These are phyloP conservation scores for Solanum raphanifolium DNA, from an alignment of 257 asterid genomes.

Conservation along the genomic window DNA sequence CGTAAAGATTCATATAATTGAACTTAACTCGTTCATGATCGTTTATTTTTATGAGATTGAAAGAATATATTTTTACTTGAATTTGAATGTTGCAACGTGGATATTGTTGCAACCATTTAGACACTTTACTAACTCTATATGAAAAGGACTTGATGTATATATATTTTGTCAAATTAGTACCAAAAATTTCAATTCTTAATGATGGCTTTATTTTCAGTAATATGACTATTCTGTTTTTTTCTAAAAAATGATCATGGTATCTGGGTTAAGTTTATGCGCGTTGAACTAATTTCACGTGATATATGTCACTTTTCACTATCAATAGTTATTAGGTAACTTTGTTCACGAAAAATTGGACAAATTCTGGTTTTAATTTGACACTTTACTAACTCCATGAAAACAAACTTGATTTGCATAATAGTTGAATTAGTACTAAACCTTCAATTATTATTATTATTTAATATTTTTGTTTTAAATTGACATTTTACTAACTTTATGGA, in stretches of 20 bases:
- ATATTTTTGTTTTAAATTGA: background rate
- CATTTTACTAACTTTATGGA: background rate
- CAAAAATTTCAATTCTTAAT: background rate
- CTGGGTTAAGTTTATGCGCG: accelerated
- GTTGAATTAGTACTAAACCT: background rate
- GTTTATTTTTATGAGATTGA: background rate
- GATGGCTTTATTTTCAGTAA: background rate
- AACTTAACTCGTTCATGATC: background rate
- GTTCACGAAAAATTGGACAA: accelerated
- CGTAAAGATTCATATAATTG: background rate
- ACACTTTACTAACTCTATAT: background rate
- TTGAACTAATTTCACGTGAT: background rate
- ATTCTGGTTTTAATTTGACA: background rate
- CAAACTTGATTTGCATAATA: background rate
- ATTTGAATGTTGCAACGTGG: background rate
- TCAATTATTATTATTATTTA: background rate
- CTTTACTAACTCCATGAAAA: background rate
- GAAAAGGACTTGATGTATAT: background rate
- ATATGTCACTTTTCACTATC: background rate
- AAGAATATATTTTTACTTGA: background rate
- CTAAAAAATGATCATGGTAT: background rate
- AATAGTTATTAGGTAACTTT: background rate
- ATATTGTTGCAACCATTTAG: background rate
- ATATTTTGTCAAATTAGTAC: background rate
- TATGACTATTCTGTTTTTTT: background rate